Evolutionary conservation across 2,329 filamentous ascomycete genomes (phyloP), one percentile per base, ranked within the genome.

Genomic region (Aspergillus aculeatinus): DNA sequence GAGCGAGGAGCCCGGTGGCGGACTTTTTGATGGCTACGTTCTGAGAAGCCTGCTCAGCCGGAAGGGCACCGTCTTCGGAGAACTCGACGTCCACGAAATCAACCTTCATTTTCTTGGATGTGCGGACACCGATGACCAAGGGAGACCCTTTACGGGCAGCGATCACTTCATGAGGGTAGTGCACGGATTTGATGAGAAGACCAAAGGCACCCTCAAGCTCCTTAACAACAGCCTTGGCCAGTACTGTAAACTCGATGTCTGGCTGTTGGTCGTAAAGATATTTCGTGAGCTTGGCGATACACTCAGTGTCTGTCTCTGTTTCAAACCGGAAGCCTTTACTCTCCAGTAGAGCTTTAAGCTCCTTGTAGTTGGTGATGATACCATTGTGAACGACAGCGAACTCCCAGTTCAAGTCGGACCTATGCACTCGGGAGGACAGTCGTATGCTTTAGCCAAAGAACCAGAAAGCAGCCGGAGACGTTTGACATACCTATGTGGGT

Each of bases 311-410:
- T 68, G 95, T 99, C 81, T 99, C 94, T 55, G 95, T 99, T 88
- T 99, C 95, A 77, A 99, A 99, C 75, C 89, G 90, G 88, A 96
- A 96, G 76, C 95, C 95, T 86, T 98, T 99, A 84, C 85, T 85
- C 81, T 89, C 86, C 69, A 99, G 86, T 65, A 99, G 88, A 64
- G 90, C 91, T 87, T 94, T 96, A 72, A 99, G 83, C 82, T 99
- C 95, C 86, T 99, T 99, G 87, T 99, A 99, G 87, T 99, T 99
- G 83, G 95, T 99, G 81, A 99, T 99, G 85, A 99, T 99, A 76
- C 95, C 95, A 81, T 99, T 99, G 89, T 99, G 95, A 63, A 98
- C 95, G 71, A 99, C 89, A 67, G 91, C 86, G 79, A 99, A 99
- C 81, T 99, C 90, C 92, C 94, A 99, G 73, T 82, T 91, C 71